Evolutionary conservation across 2,329 filamentous ascomycete species (phyloP), one percentile per base, ranked within the genome.

Genomic region (Bipolaris bicolor): DNA sequence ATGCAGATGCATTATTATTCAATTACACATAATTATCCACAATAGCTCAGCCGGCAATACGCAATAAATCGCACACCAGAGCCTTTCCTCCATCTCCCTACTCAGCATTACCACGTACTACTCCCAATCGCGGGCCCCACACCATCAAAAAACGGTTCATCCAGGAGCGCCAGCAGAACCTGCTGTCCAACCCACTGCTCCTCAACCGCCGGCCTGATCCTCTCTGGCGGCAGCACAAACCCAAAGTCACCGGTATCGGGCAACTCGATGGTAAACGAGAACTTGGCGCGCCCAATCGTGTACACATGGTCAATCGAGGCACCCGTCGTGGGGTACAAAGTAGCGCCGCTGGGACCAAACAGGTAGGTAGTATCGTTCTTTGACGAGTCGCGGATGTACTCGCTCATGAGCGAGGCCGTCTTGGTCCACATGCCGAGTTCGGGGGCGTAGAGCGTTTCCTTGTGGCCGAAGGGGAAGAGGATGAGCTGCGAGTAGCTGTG

Each of bases 401-500:
- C 74, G 15, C 80, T 80, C 16, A 79, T 74, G 5, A 79, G 72
- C 7, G 70, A 67, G 3, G 83, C 83, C 0, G 88, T 78, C 1
- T 74, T 70, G 58, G 82, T 81, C 60, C 84, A 80, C 58, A 82
- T 76, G 10, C 76, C 68, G 54, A 84, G 76, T 61, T 85, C 83
- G 31, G 77, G 72, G 1, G 81, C 74, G 18, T 78, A 74, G 15
- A 70, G 75, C 18, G 73, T 77, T 73, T 85, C 86, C 13, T 81
- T 82, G 73, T 84, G 86, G 26, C 85, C 85, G 59, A 86, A 88
- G 2, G 78, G 83, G 16, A 82, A 80, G 56, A 85, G 80, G 57
- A 88, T 81, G 31, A 85, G 77, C 64, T 89, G 86, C 10, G 81
- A 83, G 71, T 86, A 89, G 3, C 83, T 81, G 75, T 89, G 87